These are phyloP conservation scores for Triticum aestivum DNA, from an alignment of 176 grass and related monocot species.

Conservation along the genomic window DNA sequence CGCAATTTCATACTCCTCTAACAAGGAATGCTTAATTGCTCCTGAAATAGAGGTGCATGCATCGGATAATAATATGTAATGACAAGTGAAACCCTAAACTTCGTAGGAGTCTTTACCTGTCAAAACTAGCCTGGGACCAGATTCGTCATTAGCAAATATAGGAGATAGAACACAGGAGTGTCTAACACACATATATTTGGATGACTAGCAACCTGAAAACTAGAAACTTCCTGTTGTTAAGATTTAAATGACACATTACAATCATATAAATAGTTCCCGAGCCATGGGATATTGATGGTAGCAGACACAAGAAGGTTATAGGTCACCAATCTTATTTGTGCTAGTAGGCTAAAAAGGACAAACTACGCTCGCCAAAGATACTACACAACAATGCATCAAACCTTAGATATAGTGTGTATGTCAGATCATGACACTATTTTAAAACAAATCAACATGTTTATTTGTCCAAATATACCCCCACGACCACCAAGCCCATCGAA, in stretches of 20 bases:
- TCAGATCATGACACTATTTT: too few relatives aligned
- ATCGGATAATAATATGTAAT: constrained; percentile 19
- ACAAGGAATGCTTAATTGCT: constrained; percentile 59
- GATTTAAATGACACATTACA: constrained; percentile 15
- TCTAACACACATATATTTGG: constrained; percentile 80
- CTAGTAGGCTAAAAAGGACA: too few relatives aligned
- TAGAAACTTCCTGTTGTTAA: not conserved
- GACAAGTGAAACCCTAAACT: constrained; percentile 17
- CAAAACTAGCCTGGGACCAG: constrained; percentile 46
- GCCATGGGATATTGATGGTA: not conserved
- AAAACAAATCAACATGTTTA: too few relatives aligned
- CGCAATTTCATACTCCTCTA: constrained; percentile 47
- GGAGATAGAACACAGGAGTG: constrained; percentile 56
- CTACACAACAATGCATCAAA: too few relatives aligned
- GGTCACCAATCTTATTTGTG: too few relatives aligned
- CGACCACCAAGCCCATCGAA: too few relatives aligned
- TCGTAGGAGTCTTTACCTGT: constrained; percentile 46
- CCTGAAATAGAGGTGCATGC: constrained; percentile 34
- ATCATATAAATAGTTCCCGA: not conserved
- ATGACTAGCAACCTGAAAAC: constrained; percentile 70
- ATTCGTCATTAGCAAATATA: constrained; percentile 39
- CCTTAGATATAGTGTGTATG: too few relatives aligned
- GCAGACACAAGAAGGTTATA: not conserved
- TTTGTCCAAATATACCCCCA: too few relatives aligned
- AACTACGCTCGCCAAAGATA: too few relatives aligned